Evolutionary conservation across 192 early-diverging fungal genomes (phyloP).

Genomic region (Geosiphon pyriformis): DNA sequence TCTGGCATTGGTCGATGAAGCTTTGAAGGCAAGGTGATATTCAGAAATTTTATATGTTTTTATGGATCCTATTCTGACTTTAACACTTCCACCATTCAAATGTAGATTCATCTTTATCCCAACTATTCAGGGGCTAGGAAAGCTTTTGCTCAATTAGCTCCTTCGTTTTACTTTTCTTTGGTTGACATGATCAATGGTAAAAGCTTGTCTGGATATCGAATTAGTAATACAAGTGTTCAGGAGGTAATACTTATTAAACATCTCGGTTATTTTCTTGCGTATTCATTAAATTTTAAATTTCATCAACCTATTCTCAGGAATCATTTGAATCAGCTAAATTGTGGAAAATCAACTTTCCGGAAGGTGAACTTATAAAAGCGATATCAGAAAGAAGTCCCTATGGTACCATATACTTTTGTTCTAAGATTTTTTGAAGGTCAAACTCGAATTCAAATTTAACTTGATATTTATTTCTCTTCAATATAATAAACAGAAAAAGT

Average conservation of each 20-base stretch:
- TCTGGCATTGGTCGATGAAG: conserved; percentile 45
- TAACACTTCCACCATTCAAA: no score
- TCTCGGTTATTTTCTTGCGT: no score
- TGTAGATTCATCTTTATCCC: conserved; percentile 58
- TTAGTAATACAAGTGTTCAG: conserved; percentile 41
- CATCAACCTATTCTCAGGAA: not conserved
- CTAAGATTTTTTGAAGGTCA: not conserved
- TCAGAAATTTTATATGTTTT: no score
- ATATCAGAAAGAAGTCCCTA: conserved; percentile 39
- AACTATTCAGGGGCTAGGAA: conserved; percentile 43
- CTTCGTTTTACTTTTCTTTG: conserved; percentile 65
- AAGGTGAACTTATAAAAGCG: conserved; percentile 41
- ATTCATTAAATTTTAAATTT: no score
- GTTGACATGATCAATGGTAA: conserved; percentile 43
- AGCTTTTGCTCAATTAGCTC: conserved; percentile 50
- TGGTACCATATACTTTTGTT: conserved; percentile 24
- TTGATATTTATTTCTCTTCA: not conserved
- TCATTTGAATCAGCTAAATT: conserved; percentile 7
- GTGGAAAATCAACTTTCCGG: conserved; percentile 55
- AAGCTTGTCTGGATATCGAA: conserved; percentile 50
- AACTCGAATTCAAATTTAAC: not conserved
- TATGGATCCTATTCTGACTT: no score
- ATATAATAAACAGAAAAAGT: conserved; percentile 48
- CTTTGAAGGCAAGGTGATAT: conserved; percentile 36
- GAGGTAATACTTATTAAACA: no score